phyloP scores from a whole-genome alignment of 805 yeast species.

The Ogataea neopini region DNA sequence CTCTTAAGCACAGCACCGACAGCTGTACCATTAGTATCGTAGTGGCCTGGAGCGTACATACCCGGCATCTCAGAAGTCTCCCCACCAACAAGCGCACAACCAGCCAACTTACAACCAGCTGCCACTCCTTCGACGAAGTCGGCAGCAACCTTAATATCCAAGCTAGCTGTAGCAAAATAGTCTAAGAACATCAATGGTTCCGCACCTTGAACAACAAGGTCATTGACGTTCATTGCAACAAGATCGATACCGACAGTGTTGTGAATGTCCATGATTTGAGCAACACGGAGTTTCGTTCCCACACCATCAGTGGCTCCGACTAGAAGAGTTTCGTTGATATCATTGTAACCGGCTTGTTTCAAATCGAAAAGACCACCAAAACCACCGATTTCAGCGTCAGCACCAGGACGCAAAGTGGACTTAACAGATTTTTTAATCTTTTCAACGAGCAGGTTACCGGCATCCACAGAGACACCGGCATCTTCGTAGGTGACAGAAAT shows the following conservation, averaged over 20 bases:
- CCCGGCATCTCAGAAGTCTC: constrained; percentile 99
- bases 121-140: constrained; percentile 94
- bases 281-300: constrained; percentile 94
- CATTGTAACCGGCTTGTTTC: constrained; percentile 78
- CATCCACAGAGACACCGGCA: constrained; percentile 97
- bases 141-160: constrained; percentile 81
- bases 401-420: constrained; percentile 92
- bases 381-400: constrained; percentile 98
- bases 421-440: constrained; percentile 87
- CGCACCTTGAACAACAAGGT: constrained; percentile 97
- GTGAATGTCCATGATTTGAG: constrained; percentile 85
- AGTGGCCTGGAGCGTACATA: constrained; percentile 92
- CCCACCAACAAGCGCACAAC: constrained; percentile 98
- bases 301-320: constrained; percentile 99
- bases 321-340: constrained; percentile 71
- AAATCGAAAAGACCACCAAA: constrained; percentile 97
- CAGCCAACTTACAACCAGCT: constrained; percentile 90
- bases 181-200: constrained; percentile 95
- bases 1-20: constrained; percentile 90
- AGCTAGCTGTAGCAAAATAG: constrained; percentile 92
- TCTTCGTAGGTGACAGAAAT: constrained; percentile 80
- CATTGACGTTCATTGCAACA: constrained; percentile 99
- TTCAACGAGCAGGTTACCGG: constrained; percentile 88
- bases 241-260: constrained; percentile 98
- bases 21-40: constrained; percentile 98